Base-by-base conservation (phyloP, 768 basidiomycete species). In the Butyriboletus loyo region DNA sequence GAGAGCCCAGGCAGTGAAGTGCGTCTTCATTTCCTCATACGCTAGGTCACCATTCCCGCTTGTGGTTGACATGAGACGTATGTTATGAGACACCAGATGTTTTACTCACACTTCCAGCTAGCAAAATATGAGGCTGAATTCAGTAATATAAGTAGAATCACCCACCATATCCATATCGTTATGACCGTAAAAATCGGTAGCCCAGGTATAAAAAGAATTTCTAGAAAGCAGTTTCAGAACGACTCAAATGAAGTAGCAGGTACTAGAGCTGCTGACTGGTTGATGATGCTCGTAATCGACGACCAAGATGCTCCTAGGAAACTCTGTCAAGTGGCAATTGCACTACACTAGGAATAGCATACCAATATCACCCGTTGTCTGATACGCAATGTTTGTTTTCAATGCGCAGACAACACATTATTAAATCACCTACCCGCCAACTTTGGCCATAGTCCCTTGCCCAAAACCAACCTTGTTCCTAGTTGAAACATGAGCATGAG, bases 1-100 rank as follows among this genome's bases (percentile, higher is more conserved):
- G 28, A 87, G 66, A 32, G 83, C 83, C 85, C 86, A 87, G 0
- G 82, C 84, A 0, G 85, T 86, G 63, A 86, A 87, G 62, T 87
- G 85, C 3, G 83, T 75, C 64, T 86, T 86, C 24, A 77, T 68
- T 67, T 87, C 85, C 14, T 87, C 83, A 60, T 74, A 77, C 0
- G 80, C 78, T 40, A 86, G 70, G 30, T 77, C 70, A 14, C 83
- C 84, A 52, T 87, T 86, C 21, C 86, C 85, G 24, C 84, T 85
- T 60, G 21, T 7, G 31, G 17, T 44, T 5, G 22, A 24, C 36
- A 36, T 49, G 34, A 49, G 44, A 5, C 11, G 13, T 30, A 24
- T n/a, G 21, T 17, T 15, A 41, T 2, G 11, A n/a, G 34, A 22
- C 14, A 32, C 30, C 8, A 28, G 4, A 14, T 19, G 5, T 34